Evolutionary conservation across 2,329 filamentous ascomycete genomes (phyloP), one percentile per base, ranked within the genome.

Genomic region (Microsporum ferrugineum): DNA sequence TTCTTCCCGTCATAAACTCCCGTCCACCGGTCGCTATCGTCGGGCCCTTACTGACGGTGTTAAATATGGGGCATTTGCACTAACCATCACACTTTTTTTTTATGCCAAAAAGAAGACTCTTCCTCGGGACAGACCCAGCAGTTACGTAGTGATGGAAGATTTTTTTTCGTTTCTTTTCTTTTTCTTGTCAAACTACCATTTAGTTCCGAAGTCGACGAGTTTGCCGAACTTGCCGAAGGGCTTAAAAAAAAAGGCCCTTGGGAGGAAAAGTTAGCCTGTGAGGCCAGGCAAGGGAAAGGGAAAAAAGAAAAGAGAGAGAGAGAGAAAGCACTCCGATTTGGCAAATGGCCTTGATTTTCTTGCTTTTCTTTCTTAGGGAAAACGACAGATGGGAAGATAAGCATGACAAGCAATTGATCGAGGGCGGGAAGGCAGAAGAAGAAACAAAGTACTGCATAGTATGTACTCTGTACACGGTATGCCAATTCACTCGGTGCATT

Each of bases 331-430:
- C 1, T 39, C 39, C 17, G 39, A 43, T 43, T 43, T 6, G 45
- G 45, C 29, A 6, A 31, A 29, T 33, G 29, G 27, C 27, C 49
- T n/a, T 27, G 12, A 31, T 29, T 43, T 43, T 43, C 10, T 43
- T 43, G 17, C 17, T 23, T 23, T 23, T 23, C 17, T 23, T 23
- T 23, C 17, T 23, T 23, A 23, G 34, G 34, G 34, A 36, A 36
- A 36, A 36, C 23, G 43, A 1, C 23, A n/a, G 14, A 29, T 7
- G 49, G 27, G 17, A 31, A 53, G 47, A 53, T 53, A 53, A 53
- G 49, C 49, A 53, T 33, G 49, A 53, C 27, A 53, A 53, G 49
- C 49, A 53, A 53, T 53, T 53, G 49, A 53, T 53, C 10, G 49
- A 12, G 45, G 23, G 43, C 12, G n/a, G 17, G 12, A 29, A 51